Base-by-base conservation (phyloP, 2,329 filamentous ascomycete genomes). In the Apiospora kogelbergensis region DNA sequence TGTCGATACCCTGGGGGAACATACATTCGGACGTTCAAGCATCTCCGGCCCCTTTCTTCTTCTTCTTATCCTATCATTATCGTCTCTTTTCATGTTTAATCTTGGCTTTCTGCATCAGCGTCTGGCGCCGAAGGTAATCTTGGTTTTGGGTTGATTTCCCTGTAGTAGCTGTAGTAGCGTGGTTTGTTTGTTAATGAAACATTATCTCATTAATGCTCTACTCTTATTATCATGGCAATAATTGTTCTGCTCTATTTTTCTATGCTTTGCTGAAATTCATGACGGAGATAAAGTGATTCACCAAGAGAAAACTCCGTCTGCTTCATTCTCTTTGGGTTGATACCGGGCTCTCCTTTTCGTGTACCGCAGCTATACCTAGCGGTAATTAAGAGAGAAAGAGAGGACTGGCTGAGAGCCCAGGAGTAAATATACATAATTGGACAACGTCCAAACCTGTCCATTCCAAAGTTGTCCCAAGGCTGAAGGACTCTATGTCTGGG, bases 71-170 rank as follows among this genome's bases (percentile, higher is more conserved):
- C 7, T 46, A 46, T 66, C 20, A 9, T 26, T 22, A n/a, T 45
- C 24, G 6, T 6, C 7, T 40, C 17, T 30, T 1, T 44, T 45
- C 30, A 45, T 65, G 41, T 63, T 20, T 33, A 30, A 44, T n/a
- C 20, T 66, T 53, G 44, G 30, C 40, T 66, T 66, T 40, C 33
- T 66, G 65, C 65, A 66, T 66, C 65, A 66, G 65, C 65, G 65
- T 66, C 53, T 30, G 65, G 65, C 63, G 63, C 63, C 53, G 53
- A 60, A 37, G 53, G 53, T 60, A 20, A 33, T 57, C 48, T 33
- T 57, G 48, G 48, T 57, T 42, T 42, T 37, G 30, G 53, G 53
- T 60, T 60, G 17, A 37, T 60, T 60, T 60, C 10, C 53, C 53
- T 37, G 30, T 60, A 48, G 42, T 44, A 20, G 6, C 11, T 11